Evolutionary conservation across 192 early-diverging fungal species (phyloP).

Genomic region (Thamnidium elegans): DNA sequence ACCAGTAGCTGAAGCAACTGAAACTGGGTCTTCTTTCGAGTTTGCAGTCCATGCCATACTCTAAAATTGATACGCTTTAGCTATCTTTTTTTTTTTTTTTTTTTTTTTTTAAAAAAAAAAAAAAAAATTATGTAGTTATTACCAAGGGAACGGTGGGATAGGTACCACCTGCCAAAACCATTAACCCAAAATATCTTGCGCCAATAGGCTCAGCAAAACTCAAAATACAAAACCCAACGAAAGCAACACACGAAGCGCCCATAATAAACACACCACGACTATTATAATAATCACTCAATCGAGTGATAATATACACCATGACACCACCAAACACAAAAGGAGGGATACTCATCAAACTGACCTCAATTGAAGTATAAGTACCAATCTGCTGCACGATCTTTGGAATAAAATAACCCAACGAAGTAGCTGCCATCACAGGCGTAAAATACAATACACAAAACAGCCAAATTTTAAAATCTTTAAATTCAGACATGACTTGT

Average conservation of each 20-base stretch:
- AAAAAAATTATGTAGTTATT: too few species aligned
- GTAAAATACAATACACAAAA: constrained; percentile 35
- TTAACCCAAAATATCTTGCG: constrained; percentile 33
- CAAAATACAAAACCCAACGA: constrained; percentile 30
- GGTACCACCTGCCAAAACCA: constrained; percentile 35
- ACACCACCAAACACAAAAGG: constrained; percentile 34
- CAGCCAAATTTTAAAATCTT: constrained; percentile 34
- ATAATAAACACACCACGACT: constrained; percentile 33
- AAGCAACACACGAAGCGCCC: constrained; percentile 17
- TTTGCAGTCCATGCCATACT: constrained; percentile 40
- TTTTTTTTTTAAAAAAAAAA: background rate
- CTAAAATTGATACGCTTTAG: constrained; percentile 9
- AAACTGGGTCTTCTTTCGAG: constrained; percentile 29
- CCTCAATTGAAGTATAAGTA: constrained; percentile 31
- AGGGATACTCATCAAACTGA: constrained; percentile 38
- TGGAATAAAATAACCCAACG: constrained; percentile 36
- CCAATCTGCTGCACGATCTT: constrained; percentile 34
- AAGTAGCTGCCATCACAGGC: constrained; percentile 38
- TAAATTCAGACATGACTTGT: constrained; percentile 9
- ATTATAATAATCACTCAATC: constrained; percentile 19
- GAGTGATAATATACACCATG: constrained; percentile 26
- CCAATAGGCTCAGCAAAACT: constrained; percentile 28
- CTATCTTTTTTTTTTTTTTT: background rate
- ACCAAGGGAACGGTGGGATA: constrained; percentile 38
- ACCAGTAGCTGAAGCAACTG: constrained; percentile 34